These are phyloP conservation scores for Hymenotorrendiella dingleyae DNA, from an alignment of 2,329 filamentous ascomycete species.

Conservation along the genomic window DNA sequence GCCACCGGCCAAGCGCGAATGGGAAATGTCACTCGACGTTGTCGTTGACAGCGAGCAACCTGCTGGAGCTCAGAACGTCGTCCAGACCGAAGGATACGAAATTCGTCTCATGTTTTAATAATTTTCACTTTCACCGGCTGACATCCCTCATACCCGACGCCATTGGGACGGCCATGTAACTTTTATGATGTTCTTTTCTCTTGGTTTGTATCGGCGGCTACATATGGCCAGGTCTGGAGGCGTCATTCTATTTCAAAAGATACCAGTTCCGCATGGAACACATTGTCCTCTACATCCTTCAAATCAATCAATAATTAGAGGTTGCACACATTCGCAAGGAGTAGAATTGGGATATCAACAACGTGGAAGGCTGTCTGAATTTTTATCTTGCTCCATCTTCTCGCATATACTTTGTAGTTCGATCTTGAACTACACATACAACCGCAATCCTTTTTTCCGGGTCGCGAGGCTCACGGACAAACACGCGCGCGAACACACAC, in stretches of 20 bases:
- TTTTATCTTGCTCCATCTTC: background rate
- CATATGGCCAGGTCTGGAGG: background rate
- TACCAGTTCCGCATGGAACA: slow-evolving; percentile 9
- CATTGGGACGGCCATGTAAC: slow-evolving; percentile 26
- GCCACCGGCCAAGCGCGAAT: slow-evolving; percentile 47
- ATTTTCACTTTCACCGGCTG: slow-evolving; percentile 11
- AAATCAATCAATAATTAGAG: slow-evolving; percentile 1
- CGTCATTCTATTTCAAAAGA: slow-evolving; percentile 4
- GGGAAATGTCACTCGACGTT: slow-evolving; percentile 55
- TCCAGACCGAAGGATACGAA: slow-evolving; percentile 29
- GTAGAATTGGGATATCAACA: background rate
- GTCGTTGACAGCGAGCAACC: slow-evolving; percentile 25
- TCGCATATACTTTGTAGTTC: background rate
- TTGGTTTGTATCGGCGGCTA: background rate
- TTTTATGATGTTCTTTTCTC: slow-evolving; percentile 15
- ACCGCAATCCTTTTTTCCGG: background rate
- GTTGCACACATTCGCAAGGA: slow-evolving; percentile 1
- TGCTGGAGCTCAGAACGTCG: slow-evolving; percentile 19
- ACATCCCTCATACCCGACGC: slow-evolving; percentile 21
- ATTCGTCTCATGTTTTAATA: slow-evolving; percentile 32
- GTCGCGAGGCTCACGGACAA: background rate
- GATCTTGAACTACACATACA: background rate
- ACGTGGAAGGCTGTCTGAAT: background rate
- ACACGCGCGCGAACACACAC: background rate
- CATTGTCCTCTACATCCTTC: slow-evolving; percentile 1